Conservation (phyloP, 192 early-diverging fungal genomes). For the Coemansia sp. region DNA sequence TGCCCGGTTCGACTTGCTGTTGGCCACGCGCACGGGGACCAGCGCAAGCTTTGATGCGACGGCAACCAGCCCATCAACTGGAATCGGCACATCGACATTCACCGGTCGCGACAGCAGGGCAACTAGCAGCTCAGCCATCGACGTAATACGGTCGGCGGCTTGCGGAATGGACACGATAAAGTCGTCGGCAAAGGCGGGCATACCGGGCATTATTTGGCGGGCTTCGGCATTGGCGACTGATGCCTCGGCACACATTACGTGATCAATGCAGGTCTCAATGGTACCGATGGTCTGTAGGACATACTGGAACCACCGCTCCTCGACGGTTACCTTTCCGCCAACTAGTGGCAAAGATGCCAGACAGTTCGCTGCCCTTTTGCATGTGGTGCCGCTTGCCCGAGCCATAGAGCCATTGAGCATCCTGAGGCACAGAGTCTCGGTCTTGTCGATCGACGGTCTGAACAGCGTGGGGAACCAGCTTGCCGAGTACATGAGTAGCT, state of each 20-base stretch:
- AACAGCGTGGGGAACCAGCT: constrained; percentile 53
- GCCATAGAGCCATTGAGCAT: constrained; percentile 20
- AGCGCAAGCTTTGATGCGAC: constrained; percentile 38
- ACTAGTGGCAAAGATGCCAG: constrained; percentile 33
- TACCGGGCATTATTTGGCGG: not conserved
- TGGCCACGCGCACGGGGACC: constrained; percentile 36
- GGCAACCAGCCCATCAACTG: constrained; percentile 27
- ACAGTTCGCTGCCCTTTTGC: constrained; percentile 14
- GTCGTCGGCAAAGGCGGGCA: constrained; percentile 29
- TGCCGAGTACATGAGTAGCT: constrained; percentile 38
- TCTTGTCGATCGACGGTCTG: constrained; percentile 49
- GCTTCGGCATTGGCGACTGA: not conserved
- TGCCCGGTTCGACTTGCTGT: constrained; percentile 34
- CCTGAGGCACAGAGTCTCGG: constrained; percentile 40
- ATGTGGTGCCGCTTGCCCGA: not conserved
- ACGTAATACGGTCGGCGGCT: constrained; percentile 45
- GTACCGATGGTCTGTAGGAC: constrained; percentile 38
- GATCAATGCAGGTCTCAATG: constrained; percentile 45
- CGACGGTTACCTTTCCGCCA: constrained; percentile 43
- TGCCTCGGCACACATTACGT: constrained; percentile 31
- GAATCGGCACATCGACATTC: constrained; percentile 28
- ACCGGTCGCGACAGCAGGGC: constrained; percentile 44
- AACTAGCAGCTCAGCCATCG: constrained; percentile 38
- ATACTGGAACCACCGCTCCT: constrained; percentile 53
- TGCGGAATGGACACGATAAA: constrained; percentile 47